Percentiles rank a stretch among this genome's conserved stretches.
These are phyloP conservation scores for Lepidium didymum DNA, from an alignment of 345 rosid species.

Conservation along the genomic window DNA sequence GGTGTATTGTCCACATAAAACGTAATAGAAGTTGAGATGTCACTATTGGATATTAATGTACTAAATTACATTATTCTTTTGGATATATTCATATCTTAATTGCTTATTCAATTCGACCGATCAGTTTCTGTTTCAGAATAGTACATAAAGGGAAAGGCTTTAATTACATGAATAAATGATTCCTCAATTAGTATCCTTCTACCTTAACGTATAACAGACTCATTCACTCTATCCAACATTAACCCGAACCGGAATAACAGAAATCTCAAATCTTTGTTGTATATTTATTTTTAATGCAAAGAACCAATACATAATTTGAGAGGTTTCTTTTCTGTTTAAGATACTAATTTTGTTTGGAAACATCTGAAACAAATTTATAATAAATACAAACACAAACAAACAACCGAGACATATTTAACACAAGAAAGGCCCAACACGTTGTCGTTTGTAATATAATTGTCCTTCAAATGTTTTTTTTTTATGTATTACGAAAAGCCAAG, in stretches of 20 bases:
- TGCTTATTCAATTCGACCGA: slow-evolving; percentile 17
- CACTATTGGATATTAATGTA: slow-evolving; percentile 26
- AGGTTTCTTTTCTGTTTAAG: too few species aligned
- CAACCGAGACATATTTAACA: not conserved
- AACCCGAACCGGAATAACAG: not conserved
- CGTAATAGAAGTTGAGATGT: slow-evolving; percentile 25
- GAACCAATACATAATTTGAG: too few species aligned
- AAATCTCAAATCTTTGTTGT: not conserved
- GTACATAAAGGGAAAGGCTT: not conserved
- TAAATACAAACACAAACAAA: not conserved
- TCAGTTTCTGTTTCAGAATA: slow-evolving; percentile 16
- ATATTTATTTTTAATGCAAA: too few species aligned
- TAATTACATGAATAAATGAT: slow-evolving; percentile 3
- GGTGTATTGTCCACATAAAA: slow-evolving; percentile 22
- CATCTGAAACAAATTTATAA: not conserved
- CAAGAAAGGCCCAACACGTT: not conserved
- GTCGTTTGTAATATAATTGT: not conserved
- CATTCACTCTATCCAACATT: not conserved
- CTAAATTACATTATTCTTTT: slow-evolving; percentile 22
- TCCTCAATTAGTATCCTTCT: not conserved
- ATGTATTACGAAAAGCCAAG: not conserved
- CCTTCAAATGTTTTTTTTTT: not conserved
- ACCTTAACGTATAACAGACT: slow-evolving; percentile 10
- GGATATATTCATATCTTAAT: slow-evolving; percentile 16
- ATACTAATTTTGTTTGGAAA: not conserved